Conservation (phyloP, 2,329 filamentous ascomycete species). For the Pseudodiploospora longispora region DNA sequence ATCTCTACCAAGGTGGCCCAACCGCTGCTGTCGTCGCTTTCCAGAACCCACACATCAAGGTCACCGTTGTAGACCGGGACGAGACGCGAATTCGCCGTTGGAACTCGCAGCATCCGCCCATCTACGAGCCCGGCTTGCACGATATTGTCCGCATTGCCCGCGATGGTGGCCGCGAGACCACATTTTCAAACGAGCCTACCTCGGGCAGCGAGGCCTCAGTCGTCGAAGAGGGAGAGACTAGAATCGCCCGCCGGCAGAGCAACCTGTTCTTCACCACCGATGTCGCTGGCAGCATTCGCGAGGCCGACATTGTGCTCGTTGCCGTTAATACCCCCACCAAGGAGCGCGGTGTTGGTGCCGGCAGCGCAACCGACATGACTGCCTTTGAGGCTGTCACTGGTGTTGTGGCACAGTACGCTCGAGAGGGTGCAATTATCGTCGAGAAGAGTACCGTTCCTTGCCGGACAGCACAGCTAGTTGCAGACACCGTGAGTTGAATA, state of each 20-base stretch:
- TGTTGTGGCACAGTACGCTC: conserved; percentile 59
- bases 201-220: conserved; percentile 23
- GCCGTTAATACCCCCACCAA: conserved; percentile 78
- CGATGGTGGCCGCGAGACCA: conserved; percentile 43
- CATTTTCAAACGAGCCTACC: conserved; percentile 30
- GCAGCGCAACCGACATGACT: conserved; percentile 63
- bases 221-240: conserved; percentile 22
- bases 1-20: conserved; percentile 50
- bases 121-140: conserved; percentile 65
- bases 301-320: conserved; percentile 67
- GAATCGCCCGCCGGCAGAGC: conserved; percentile 38
- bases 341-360: conserved; percentile 58
- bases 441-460: conserved; percentile 79
- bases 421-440: conserved; percentile 62
- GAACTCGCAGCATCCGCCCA: conserved; percentile 66
- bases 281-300: conserved; percentile 50
- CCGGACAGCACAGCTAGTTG: conserved; percentile 61
- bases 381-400: conserved; percentile 62
- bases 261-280: conserved; percentile 72
- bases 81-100: conserved; percentile 58
- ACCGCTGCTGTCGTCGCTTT: conserved; percentile 68
- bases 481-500: conserved; percentile 49
- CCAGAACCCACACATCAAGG: conserved; percentile 61
- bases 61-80: conserved; percentile 70
- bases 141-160: conserved; percentile 60